Conservation (phyloP, 257 asterid genomes). For the Ehretia macrophylla region DNA sequence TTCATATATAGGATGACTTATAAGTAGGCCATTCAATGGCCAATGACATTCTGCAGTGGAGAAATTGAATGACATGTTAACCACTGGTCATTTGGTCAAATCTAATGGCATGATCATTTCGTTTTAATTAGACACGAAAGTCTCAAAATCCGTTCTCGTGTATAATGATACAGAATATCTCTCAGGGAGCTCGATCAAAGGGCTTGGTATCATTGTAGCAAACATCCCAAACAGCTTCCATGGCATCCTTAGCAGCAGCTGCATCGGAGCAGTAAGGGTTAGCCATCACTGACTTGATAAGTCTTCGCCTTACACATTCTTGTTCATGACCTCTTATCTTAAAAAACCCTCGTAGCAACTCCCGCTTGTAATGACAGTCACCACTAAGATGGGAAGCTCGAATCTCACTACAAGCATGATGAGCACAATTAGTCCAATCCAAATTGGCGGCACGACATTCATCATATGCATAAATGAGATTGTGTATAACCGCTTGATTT, state of each 20-base stretch:
- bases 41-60: too few species aligned
- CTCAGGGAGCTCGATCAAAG: slow-evolving; percentile 83
- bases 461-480: slow-evolving; percentile 92
- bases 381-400: slow-evolving; percentile 95
- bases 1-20: too few species aligned
- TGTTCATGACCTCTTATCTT: slow-evolving; percentile 78
- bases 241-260: slow-evolving; percentile 73
- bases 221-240: slow-evolving; percentile 92
- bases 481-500: slow-evolving; percentile 84
- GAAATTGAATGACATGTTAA: too few species aligned
- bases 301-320: slow-evolving; percentile 82
- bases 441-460: slow-evolving; percentile 86
- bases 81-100: too few species aligned
- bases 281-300: slow-evolving; percentile 49
- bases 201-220: slow-evolving; percentile 90
- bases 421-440: slow-evolving; percentile 80
- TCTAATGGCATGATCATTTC: too few species aligned
- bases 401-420: slow-evolving; percentile 93
- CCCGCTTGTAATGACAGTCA: slow-evolving; percentile 89
- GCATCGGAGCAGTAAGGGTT: slow-evolving; percentile 81
- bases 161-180: background rate
- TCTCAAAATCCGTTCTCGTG: too few species aligned
- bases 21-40: too few species aligned
- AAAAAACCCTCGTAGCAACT: slow-evolving; percentile 64
- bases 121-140: too few species aligned